Evolutionary conservation across 2,329 filamentous ascomycete species (phyloP), one percentile per base, ranked within the genome.

Genomic region (Madurella mycetomatis): DNA sequence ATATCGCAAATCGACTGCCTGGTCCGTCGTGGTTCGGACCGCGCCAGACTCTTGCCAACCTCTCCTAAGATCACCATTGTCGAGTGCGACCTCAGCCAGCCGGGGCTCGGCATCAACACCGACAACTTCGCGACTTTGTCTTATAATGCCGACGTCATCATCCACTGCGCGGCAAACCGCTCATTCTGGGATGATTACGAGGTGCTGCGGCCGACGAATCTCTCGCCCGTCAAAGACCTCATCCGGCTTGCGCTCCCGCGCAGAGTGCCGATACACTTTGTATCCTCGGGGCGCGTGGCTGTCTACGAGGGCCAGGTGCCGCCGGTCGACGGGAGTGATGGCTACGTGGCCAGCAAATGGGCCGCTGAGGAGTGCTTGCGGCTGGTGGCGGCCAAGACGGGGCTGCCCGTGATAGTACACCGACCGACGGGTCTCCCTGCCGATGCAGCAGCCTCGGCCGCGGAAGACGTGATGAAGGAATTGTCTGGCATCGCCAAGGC

Each of bases 1-100:
- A 66, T 80, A 0, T 30, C 50, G 1, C 64, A 62, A 9, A 62
- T 81, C 1, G 71, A 77, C 60, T 78, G 75, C 55, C 41, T 51
- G 13, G 8, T 18, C 16, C 4, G 11, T 15, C 32, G n/a, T 19
- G 15, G 4, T 18, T 15, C 19, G 12, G 45, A 17, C 2, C 45
- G 49, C 25, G 40, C 32, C 9, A 3, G 11, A 17, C 12, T 34
- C 8, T 25, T 44, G 16, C 9, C 55, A 7, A 39, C 17, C 37
- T 43, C 52, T 4, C 40, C 51, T 15, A 63, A 62, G 34, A 53
- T 67, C 1, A 16, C 41, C 2, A 45, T 58, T 25, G 53, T 66
- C 49, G 25, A 41, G 0, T 61, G 66, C 31, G 68, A 79, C n/a
- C 60, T 69, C 2, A 11, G 55, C 1, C 25, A 25, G 25, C 25